A percentile compares a stretch with the other conserved stretches of the same genome.
phyloP scores from a whole-genome alignment of 208 protist species.

The Trypanosomatidae sp. region DNA sequence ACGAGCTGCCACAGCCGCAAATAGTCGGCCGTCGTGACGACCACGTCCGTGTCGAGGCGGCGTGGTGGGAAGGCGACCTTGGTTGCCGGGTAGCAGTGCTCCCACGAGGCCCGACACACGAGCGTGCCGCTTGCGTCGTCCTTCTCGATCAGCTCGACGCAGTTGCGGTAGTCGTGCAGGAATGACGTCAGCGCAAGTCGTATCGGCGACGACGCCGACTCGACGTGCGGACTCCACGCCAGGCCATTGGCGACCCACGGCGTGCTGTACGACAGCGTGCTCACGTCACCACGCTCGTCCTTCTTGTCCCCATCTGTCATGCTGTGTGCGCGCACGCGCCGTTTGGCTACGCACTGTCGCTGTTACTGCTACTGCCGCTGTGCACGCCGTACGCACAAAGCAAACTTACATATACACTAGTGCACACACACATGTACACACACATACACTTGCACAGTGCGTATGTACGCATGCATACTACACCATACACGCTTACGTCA shows the following conservation, averaged over 20 bases:
- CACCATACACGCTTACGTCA: too few relatives aligned
- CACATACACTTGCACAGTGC: too few relatives aligned
- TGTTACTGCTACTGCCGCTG: too few relatives aligned
- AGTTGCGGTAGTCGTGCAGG: conserved; percentile 94
- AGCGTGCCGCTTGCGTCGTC: conserved; percentile 33
- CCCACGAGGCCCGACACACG: conserved; percentile 75
- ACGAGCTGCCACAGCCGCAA: conserved; percentile 95
- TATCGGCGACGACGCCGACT: conserved; percentile 36
- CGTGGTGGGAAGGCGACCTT: conserved; percentile 95
- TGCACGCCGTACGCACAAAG: too few relatives aligned
- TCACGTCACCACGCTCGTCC: conserved; percentile 29
- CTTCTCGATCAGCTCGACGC: conserved; percentile 85
- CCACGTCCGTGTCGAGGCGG: conserved; percentile 65
- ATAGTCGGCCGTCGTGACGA: conserved; percentile 98
- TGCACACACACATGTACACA: too few relatives aligned
- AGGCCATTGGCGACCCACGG: conserved; percentile 94
- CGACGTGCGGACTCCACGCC: conserved; percentile 69
- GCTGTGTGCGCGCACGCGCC: conserved; percentile 68
- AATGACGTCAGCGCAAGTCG: conserved; percentile 94
- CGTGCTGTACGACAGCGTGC: conserved; percentile 83
- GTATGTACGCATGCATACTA: too few relatives aligned
- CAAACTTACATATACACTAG: too few relatives aligned
- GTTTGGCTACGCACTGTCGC: conserved; percentile 69
- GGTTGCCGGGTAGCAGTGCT: conserved; percentile 96
- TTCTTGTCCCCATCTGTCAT: conserved; percentile 63